Percentiles rank a stretch among this genome's conserved stretches.
Evolutionary conservation across 208 protist species (phyloP).

Genomic region (Leishmania guyanensis): DNA sequence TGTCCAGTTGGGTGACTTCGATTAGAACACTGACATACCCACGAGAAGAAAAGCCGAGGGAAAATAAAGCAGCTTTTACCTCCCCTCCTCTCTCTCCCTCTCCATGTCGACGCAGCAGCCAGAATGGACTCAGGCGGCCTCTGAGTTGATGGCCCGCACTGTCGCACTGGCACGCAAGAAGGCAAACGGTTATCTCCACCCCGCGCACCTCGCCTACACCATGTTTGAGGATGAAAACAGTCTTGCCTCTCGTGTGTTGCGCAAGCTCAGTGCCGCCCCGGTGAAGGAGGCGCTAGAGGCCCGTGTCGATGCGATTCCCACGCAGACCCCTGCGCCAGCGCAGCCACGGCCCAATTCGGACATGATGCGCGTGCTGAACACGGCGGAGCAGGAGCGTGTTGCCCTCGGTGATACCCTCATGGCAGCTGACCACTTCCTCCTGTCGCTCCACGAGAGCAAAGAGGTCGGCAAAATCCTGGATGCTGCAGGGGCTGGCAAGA

Average conservation of each 20-base stretch:
- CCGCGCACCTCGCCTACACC: constrained; percentile 57
- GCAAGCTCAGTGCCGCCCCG: constrained; percentile 53
- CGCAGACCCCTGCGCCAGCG: constrained; percentile 63
- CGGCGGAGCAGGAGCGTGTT: constrained; percentile 76
- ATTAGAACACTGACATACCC: not conserved
- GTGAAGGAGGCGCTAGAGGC: constrained; percentile 60
- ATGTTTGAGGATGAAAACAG: constrained; percentile 69
- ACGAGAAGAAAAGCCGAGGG: not conserved
- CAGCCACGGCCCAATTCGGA: constrained; percentile 69
- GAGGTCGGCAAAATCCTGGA: constrained; percentile 68
- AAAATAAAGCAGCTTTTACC: not conserved
- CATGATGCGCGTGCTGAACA: constrained; percentile 81
- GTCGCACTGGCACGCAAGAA: constrained; percentile 53
- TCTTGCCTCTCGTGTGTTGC: constrained; percentile 63
- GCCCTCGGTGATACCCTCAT: constrained; percentile 73
- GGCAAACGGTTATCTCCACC: constrained; percentile 65
- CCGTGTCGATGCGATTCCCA: constrained; percentile 48
- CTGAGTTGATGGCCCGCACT: constrained; percentile 49
- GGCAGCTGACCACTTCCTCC: constrained; percentile 81
- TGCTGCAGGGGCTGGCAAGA: constrained; percentile 61
- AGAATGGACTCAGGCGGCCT: constrained; percentile 72
- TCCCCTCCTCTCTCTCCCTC: not conserved
- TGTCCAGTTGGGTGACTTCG: not conserved
- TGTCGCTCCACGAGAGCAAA: constrained; percentile 66
- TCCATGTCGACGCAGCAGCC: constrained; percentile 37